Percentiles rank a stretch among this genome's conserved stretches.
Conservation (phyloP, 768 basidiomycete species). For the Cytidiella melzeri region DNA sequence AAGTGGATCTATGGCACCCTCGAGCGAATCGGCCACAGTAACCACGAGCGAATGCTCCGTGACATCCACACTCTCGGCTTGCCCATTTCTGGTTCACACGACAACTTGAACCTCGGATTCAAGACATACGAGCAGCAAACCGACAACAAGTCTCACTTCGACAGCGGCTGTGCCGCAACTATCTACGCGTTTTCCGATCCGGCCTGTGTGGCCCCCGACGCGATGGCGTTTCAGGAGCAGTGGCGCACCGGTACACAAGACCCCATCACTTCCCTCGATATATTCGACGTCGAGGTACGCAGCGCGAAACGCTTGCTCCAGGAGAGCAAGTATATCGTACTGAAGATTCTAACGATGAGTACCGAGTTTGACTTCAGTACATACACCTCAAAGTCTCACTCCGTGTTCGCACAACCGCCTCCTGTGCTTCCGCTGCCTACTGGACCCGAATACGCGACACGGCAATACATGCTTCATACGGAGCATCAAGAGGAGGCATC, state of each 20-base stretch:
- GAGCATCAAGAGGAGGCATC: slow-evolving; percentile 6
- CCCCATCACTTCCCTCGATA: neutral
- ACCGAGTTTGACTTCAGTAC: slow-evolving; percentile 6
- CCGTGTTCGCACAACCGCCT: neutral
- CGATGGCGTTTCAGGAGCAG: neutral
- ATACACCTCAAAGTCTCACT: slow-evolving; percentile 5
- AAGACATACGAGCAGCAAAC: slow-evolving; percentile 33
- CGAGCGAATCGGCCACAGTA: neutral
- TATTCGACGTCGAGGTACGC: slow-evolving; percentile 3
- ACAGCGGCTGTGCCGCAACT: slow-evolving; percentile 31
- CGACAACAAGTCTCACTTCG: slow-evolving; percentile 31
- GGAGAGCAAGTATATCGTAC: no score
- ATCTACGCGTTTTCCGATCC: slow-evolving; percentile 8
- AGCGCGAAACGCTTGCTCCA: neutral
- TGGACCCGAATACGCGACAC: slow-evolving; percentile 4
- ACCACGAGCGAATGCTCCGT: slow-evolving; percentile 20
- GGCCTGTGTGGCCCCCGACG: neutral
- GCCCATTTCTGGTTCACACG: slow-evolving; percentile 29
- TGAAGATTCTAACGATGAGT: neutral
- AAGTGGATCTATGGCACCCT: no score
- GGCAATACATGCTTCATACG: slow-evolving; percentile 6
- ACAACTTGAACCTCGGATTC: no score
- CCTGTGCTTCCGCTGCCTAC: slow-evolving; percentile 8
- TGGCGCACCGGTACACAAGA: neutral
- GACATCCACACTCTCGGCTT: slow-evolving; percentile 14